Evolutionary conservation across 164 flowering plant species (phyloP).

Genomic region (Piper longum): DNA sequence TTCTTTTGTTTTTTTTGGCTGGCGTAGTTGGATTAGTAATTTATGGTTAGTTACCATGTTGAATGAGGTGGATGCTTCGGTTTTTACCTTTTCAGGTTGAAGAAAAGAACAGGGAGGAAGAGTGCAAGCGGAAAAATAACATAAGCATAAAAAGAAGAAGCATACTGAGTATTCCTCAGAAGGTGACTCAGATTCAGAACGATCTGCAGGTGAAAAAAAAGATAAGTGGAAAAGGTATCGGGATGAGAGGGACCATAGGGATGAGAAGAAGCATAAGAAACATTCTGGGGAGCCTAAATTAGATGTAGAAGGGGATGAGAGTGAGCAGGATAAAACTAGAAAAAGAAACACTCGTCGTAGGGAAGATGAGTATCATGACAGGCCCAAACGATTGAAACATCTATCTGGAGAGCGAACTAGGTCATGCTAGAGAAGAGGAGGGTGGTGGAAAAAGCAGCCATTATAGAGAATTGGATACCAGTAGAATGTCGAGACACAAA

Average conservation of each 20-base stretch:
- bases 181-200: background rate
- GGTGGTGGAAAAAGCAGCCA: background rate
- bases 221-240: background rate
- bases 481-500: background rate
- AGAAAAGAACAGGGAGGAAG: conserved; percentile 17
- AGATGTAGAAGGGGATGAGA: conserved; percentile 12
- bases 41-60: background rate
- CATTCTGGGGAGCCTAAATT: conserved; percentile 10
- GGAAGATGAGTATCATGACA: background rate
- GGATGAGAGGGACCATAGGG: background rate
- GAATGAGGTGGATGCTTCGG: background rate
- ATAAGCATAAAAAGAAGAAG: conserved; percentile 28
- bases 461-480: background rate
- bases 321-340: conserved; percentile 8
- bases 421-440: conserved; percentile 4
- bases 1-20: too few species aligned
- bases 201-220: background rate
- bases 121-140: conserved; percentile 9
- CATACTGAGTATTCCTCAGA: conserved; percentile 8
- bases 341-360: conserved; percentile 6
- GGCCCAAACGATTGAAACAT: conserved; percentile 5
- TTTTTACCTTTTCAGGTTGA: conserved; percentile 27
- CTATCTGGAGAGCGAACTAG: conserved; percentile 7
- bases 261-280: conserved; percentile 10
- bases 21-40: background rate